Evolutionary conservation across 108 stramenopile species (phyloP).

Genomic region (Nitzschia palea): DNA sequence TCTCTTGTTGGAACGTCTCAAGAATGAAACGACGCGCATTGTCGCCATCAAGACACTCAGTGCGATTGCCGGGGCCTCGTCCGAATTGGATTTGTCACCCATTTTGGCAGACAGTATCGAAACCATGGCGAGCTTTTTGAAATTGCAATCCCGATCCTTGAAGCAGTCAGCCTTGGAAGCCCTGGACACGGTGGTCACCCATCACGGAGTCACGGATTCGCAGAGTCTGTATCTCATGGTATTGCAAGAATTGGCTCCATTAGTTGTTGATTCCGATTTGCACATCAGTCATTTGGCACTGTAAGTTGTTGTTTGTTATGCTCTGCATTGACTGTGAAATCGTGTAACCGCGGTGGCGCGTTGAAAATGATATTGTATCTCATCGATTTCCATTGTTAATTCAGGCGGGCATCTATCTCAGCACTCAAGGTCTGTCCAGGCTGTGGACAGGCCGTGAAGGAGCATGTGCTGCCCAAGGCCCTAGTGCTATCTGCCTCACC

Average conservation of each 20-base stretch:
- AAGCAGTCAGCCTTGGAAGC: slow-evolving; percentile 86
- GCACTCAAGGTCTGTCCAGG: slow-evolving; percentile 67
- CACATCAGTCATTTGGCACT: slow-evolving; percentile 88
- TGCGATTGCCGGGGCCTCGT: slow-evolving; percentile 60
- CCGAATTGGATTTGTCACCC: slow-evolving; percentile 43
- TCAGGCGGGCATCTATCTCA: slow-evolving; percentile 51
- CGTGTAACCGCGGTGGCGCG: too few species aligned
- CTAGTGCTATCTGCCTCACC: slow-evolving; percentile 84
- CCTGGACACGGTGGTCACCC: slow-evolving; percentile 63
- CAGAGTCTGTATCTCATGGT: slow-evolving; percentile 64
- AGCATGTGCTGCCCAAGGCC: slow-evolving; percentile 68
- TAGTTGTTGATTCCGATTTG: slow-evolving; percentile 89
- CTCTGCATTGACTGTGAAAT: background rate
- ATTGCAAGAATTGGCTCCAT: slow-evolving; percentile 69
- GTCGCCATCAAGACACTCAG: slow-evolving; percentile 89
- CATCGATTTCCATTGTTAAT: background rate
- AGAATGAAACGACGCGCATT: slow-evolving; percentile 94
- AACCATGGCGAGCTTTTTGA: slow-evolving; percentile 83
- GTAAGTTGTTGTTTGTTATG: slow-evolving; percentile 35
- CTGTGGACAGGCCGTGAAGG: slow-evolving; percentile 52
- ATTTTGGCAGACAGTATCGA: slow-evolving; percentile 71
- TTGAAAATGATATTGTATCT: background rate
- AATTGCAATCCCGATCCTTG: slow-evolving; percentile 85
- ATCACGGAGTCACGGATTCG: slow-evolving; percentile 46
- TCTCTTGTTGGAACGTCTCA: slow-evolving; percentile 85